phyloP scores from a whole-genome alignment of 2,329 filamentous ascomycete genomes.

The Alternaria novae-zelandiae region DNA sequence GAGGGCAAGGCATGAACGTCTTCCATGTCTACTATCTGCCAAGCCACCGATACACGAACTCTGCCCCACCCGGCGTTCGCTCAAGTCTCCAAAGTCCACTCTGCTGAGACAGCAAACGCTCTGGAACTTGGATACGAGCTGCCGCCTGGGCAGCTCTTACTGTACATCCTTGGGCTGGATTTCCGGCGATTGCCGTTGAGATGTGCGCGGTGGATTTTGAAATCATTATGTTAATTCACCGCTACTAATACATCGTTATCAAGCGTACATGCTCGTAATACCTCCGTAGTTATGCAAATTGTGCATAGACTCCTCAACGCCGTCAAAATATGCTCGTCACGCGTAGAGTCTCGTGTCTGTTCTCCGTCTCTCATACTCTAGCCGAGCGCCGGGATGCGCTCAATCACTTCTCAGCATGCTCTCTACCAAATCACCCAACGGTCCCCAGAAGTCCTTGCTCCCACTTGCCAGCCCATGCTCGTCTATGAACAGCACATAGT shows the following conservation, averaged over 20 bases:
- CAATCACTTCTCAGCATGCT: slow-evolving; percentile 92
- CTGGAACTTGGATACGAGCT: neutral
- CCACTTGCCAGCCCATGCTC: slow-evolving; percentile 92
- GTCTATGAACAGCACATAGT: slow-evolving; percentile 98
- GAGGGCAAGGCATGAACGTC: neutral
- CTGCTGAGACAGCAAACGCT: neutral
- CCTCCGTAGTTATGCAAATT: slow-evolving; percentile 1
- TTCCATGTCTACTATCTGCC: slow-evolving; percentile 1
- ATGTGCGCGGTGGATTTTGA: neutral
- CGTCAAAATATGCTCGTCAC: slow-evolving; percentile 3
- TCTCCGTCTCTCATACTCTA: neutral
- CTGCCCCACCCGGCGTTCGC: neutral
- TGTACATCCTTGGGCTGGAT: neutral
- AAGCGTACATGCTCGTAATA: slow-evolving; percentile 14
- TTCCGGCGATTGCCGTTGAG: neutral
- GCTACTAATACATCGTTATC: slow-evolving; percentile 23
- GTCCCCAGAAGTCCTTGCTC: slow-evolving; percentile 92
- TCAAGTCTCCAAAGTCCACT: neutral
- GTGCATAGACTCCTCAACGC: slow-evolving; percentile 6
- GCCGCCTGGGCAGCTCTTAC: neutral
- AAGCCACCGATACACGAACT: slow-evolving; percentile 1
- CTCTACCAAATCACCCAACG: slow-evolving; percentile 92
- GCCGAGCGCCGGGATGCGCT: neutral
- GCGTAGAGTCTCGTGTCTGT: neutral
- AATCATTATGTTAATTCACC: neutral